Evolutionary conservation across 192 early-diverging fungal species (phyloP), one percentile per base, ranked within the genome.

Genomic region (Backusella parvicylindrica): DNA sequence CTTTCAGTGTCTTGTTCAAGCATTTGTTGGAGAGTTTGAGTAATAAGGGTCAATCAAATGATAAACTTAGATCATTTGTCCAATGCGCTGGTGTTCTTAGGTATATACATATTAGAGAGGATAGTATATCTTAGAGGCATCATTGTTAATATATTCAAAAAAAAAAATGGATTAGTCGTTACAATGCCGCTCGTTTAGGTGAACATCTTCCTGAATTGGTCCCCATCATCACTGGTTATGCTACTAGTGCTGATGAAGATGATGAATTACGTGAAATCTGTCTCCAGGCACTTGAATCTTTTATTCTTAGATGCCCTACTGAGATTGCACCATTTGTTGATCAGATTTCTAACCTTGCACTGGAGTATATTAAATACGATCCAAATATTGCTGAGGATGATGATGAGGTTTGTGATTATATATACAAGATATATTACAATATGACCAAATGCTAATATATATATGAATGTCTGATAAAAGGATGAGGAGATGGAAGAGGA

Each of bases 231-330:
- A 81, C 89, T 18, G 69, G 85, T 21, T 91, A 89, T 79, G 79
- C 85, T 26, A 43, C 60, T 2, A 72, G 82, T 13, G 74, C 86
- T 28, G 89, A 92, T 36, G 91, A 95, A 38, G 88, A 83, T 69
- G 92, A 96, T 77, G 95, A 96, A 72, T 78, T 95, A 64, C 87
- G 93, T 8, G 95, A 96, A 77, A 87, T 88, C 35, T 93, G 93
- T 73, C 83, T 96, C 35, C 92, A 95, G 73, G 82, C 95, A 13
- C 70, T 96, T 21, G 95, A 96, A 68, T 86, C 92, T 0, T 92
- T 95, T 72, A 84, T 93, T 0, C 74, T 95, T 31, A 84, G 92
- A 6, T 96, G 92, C 79, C 94, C 95, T 6, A 88, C 87, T 3
- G 91, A 93, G 71, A 90, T 95, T 68, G 84, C 85, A 1, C 84